Evolutionary conservation across 257 asterid species (phyloP).

Genomic region (Leptodermis oblonga): DNA sequence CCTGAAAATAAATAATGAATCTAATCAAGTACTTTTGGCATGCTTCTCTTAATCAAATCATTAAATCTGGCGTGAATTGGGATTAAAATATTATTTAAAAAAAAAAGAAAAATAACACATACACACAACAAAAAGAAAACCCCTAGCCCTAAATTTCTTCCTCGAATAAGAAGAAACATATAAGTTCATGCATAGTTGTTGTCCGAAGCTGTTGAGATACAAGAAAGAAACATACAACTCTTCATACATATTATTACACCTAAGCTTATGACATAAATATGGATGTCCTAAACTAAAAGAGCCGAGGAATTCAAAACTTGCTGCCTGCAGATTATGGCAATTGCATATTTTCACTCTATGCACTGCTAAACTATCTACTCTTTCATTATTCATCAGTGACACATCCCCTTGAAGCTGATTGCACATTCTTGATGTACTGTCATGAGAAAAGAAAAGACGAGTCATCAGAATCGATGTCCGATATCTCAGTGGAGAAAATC

Average conservation of each 20-base stretch:
- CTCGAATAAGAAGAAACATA: no score
- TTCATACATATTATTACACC: not conserved
- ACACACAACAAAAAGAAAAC: no score
- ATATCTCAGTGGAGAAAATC: not conserved
- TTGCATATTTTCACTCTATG: slow-evolving; percentile 13
- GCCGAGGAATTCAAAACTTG: not conserved
- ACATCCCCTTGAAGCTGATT: slow-evolving; percentile 87
- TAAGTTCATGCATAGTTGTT: no score
- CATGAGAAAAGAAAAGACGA: not conserved
- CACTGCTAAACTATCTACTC: not conserved
- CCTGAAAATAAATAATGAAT: no score
- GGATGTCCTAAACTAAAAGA: not conserved
- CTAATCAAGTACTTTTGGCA: no score
- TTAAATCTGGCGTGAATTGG: no score
- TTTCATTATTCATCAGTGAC: slow-evolving; percentile 75
- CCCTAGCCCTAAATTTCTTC: no score
- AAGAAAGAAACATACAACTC: not conserved
- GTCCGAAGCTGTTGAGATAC: not conserved
- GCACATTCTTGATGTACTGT: slow-evolving; percentile 86
- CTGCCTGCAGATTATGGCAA: not conserved
- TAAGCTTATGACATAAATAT: not conserved
- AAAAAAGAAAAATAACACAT: no score
- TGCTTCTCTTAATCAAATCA: no score
- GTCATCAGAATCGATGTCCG: not conserved
- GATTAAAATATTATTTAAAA: no score